These are phyloP conservation scores for Tricholoma flavovirens DNA, from an alignment of 768 basidiomycete species.

Conservation along the genomic window DNA sequence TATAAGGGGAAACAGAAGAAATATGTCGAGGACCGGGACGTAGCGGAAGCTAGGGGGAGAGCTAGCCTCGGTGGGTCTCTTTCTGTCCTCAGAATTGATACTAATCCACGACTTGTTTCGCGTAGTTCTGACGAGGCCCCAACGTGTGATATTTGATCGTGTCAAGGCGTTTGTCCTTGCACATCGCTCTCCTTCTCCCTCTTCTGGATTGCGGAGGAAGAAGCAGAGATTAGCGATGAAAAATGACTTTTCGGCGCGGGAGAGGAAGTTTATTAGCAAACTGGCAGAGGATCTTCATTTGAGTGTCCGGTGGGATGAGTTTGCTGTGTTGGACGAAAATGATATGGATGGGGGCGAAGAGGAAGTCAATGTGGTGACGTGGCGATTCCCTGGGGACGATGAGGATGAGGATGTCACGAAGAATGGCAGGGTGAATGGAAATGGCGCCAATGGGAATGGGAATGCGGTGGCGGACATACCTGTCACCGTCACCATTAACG, in stretches of 20 bases:
- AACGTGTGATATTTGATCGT: constrained; percentile 72
- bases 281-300: constrained; percentile 78
- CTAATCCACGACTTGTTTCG: neutral
- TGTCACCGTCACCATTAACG: constrained; percentile 20
- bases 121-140: constrained; percentile 63
- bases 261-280: constrained; percentile 71
- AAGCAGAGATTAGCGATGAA: constrained; percentile 53
- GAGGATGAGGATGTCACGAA: constrained; percentile 19
- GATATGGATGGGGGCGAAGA: constrained; percentile 20
- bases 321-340: constrained; percentile 33
- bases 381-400: constrained; percentile 47
- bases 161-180: constrained; percentile 71
- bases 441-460: constrained; percentile 10
- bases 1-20: constrained; percentile 89
- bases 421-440: constrained; percentile 8
- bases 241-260: constrained; percentile 75
- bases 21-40: constrained; percentile 60
- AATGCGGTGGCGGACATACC: neutral
- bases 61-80: constrained; percentile 47
- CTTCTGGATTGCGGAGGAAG: constrained; percentile 17
- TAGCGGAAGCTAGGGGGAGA: constrained; percentile 49
- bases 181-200: constrained; percentile 27
- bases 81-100: neutral
- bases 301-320: constrained; percentile 87
- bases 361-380: constrained; percentile 71